Conservation (phyloP, 495 filamentous ascomycete species). For the Wilcoxina mikolae region DNA sequence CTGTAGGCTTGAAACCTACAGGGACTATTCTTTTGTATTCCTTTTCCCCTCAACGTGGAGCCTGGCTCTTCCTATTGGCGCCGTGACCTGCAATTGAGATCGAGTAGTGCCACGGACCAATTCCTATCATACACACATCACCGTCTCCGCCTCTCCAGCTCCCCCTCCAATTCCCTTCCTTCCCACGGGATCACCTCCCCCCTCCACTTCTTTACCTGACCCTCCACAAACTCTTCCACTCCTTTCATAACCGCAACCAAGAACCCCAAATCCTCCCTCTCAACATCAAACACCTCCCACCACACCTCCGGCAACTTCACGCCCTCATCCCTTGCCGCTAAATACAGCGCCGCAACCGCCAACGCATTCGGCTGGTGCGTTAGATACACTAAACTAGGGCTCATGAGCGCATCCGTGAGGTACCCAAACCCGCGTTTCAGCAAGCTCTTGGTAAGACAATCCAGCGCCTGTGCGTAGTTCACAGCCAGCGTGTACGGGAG, state of each 20-base stretch:
- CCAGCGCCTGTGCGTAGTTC: conserved; percentile 84
- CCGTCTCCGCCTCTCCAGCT: conserved; percentile 11
- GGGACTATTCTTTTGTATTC: too few relatives aligned
- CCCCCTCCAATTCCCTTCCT: conserved; percentile 6
- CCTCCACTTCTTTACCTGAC: conserved; percentile 34
- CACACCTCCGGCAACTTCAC: conserved; percentile 67
- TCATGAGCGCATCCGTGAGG: conserved; percentile 68
- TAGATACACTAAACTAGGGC: conserved; percentile 75
- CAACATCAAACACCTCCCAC: conserved; percentile 99
- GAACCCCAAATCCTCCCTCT: conserved; percentile 88
- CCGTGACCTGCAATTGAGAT: too few relatives aligned
- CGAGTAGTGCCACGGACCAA: too few relatives aligned
- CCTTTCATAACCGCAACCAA: conserved; percentile 77
- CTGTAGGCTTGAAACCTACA: too few relatives aligned
- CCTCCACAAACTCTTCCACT: conserved; percentile 52
- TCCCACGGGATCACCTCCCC: conserved; percentile 28
- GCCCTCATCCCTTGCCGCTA: conserved; percentile 63
- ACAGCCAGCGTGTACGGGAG: conserved; percentile 78
- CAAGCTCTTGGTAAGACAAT: conserved; percentile 38
- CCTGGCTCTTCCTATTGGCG: too few relatives aligned
- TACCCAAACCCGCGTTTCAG: conserved; percentile 53
- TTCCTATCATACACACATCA: too few relatives aligned
- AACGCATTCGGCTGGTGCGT: conserved; percentile 80
- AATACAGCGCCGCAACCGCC: conserved; percentile 78
- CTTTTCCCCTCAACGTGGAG: too few relatives aligned